Base-by-base conservation (phyloP, 148 eudicot species). In the Rhododendron ovatum region DNA sequence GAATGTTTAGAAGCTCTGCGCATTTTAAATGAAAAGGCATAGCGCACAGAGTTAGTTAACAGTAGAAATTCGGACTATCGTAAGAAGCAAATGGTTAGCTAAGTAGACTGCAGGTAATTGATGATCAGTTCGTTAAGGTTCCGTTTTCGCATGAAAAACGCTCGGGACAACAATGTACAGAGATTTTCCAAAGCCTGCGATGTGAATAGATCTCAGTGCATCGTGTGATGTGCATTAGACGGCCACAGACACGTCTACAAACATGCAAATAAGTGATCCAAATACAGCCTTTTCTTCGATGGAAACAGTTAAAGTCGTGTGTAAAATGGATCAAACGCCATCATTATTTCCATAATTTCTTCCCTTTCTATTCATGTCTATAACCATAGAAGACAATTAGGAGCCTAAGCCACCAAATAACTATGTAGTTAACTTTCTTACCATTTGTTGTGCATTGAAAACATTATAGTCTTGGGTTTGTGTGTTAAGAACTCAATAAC, bases 1-100 rank as follows among this genome's bases (percentile, higher is more conserved):
- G 81, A 75, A 92, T 43, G 26, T 89, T 84, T 14, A 92, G 85
- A 6, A 92, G 90, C 83, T 79, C 93, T 91, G 88, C 45, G 5
- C 15, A 18, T 1, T 45, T 83, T 12, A 37, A 51, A 53, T 17
- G 3, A 50, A 43, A 17, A 59, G 41, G 2, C 63, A 82, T 22
- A 14, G 47, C 9, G 47, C 20, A 65, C 30, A 59, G 26, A 47
- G 45, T 50, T 18, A 65, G 51, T 3, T 6, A 80, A 6, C n/a
- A 48, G 33, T 5, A 2, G 22, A 13, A 10, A n/a, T 14, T 26
- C 1, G 30, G 61, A 76, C 24, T 47, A 28, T n/a, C 26, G n/a
- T 9, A 43, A 43, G 24, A 7, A 43, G 45, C 9, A 80, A 80
- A 26, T 48, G 59, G 3, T 39, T 61, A 24, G 12, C 28, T 7